These are phyloP conservation scores for Wickerhamomyces kurtzmanii DNA, from an alignment of 805 yeast species.

Conservation along the genomic window DNA sequence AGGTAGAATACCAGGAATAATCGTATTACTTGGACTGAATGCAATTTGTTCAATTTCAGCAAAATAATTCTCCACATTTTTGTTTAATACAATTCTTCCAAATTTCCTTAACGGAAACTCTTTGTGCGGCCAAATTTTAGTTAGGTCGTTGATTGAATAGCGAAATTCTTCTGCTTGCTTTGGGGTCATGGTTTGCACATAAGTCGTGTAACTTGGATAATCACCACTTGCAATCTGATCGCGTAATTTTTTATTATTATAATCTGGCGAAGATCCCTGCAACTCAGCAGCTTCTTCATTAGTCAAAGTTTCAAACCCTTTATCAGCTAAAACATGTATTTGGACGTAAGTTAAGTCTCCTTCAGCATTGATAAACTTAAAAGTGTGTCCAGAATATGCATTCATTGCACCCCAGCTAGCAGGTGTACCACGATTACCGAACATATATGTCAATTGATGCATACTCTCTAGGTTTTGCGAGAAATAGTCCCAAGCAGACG, in stretches of 20 bases:
- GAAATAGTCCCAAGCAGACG: slow-evolving; percentile 49
- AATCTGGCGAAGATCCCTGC: slow-evolving; percentile 42
- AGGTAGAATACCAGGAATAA: slow-evolving; percentile 69
- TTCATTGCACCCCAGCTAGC: slow-evolving; percentile 43
- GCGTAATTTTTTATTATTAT: slow-evolving; percentile 28
- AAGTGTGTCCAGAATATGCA: slow-evolving; percentile 59
- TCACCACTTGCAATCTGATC: slow-evolving; percentile 37
- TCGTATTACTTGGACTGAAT: slow-evolving; percentile 57
- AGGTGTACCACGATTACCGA: slow-evolving; percentile 56
- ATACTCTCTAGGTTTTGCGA: slow-evolving; percentile 44
- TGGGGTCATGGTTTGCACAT: slow-evolving; percentile 50
- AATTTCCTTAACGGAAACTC: slow-evolving; percentile 45
- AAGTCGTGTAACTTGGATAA: slow-evolving; percentile 39
- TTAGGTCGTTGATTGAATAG: slow-evolving; percentile 41
- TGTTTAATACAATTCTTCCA: slow-evolving; percentile 44
- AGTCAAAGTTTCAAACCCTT: slow-evolving; percentile 35
- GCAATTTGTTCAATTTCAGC: slow-evolving; percentile 48
- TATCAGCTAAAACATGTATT: slow-evolving; percentile 40
- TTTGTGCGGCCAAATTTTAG: slow-evolving; percentile 49
- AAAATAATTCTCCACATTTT: slow-evolving; percentile 47
- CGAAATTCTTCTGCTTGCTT: slow-evolving; percentile 42
- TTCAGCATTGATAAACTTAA: slow-evolving; percentile 42
- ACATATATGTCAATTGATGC: slow-evolving; percentile 48
- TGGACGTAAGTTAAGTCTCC: slow-evolving; percentile 46
- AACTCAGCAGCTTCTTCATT: slow-evolving; percentile 35